Evolutionary conservation across 441 rosid genomes (phyloP).

Genomic region (Erysimum pusillum): DNA sequence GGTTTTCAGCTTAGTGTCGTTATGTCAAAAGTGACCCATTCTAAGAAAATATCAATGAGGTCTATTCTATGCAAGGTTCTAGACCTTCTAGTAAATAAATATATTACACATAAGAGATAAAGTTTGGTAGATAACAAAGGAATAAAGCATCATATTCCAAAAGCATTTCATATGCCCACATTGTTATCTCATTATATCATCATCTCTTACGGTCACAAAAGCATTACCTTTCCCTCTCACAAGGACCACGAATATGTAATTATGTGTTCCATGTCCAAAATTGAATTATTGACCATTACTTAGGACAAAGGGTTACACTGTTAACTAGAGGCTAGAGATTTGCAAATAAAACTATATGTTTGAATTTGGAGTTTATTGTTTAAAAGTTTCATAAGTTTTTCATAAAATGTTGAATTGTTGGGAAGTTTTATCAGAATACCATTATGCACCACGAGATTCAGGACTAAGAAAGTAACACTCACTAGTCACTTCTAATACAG

Average conservation of each 20-base stretch:
- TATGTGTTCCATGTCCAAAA: slow-evolving; percentile 32
- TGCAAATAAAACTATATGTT: slow-evolving; percentile 21
- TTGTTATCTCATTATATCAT: slow-evolving; percentile 34
- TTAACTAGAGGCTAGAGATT: slow-evolving; percentile 25
- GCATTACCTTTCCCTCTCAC: slow-evolving; percentile 39
- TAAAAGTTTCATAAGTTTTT: not conserved
- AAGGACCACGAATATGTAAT: slow-evolving; percentile 43
- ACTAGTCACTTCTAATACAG: slow-evolving; percentile 29
- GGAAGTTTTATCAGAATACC: slow-evolving; percentile 20
- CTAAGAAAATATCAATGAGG: slow-evolving; percentile 41
- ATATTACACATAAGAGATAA: slow-evolving; percentile 11
- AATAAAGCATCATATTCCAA: slow-evolving; percentile 44
- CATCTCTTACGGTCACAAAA: slow-evolving; percentile 31
- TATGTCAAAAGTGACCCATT: slow-evolving; percentile 27
- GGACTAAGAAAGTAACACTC: slow-evolving; percentile 34
- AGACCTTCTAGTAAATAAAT: slow-evolving; percentile 19
- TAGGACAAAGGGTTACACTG: slow-evolving; percentile 31
- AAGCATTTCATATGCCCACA: slow-evolving; percentile 44
- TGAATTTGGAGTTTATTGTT: not conserved
- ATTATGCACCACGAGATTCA: slow-evolving; percentile 23
- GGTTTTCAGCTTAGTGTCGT: slow-evolving; percentile 41
- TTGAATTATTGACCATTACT: slow-evolving; percentile 26
- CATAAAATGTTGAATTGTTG: slow-evolving; percentile 8
- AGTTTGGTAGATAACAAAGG: slow-evolving; percentile 31
- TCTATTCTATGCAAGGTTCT: slow-evolving; percentile 46